phyloP scores from a whole-genome alignment of 176 grass and related monocot genomes.

The Juncus effusus region DNA sequence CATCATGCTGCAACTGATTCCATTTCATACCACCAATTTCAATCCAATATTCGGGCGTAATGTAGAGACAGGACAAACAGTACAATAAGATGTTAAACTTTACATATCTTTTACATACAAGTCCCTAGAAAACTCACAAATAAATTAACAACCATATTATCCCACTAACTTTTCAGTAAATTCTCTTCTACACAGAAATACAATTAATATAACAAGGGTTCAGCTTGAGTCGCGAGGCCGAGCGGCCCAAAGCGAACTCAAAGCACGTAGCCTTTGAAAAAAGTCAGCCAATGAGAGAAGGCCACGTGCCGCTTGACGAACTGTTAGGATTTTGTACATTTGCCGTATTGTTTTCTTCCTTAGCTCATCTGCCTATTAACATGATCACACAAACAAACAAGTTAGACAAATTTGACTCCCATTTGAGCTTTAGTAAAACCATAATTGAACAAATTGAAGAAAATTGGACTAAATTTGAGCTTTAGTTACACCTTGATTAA shows the following conservation, averaged over 20 bases:
- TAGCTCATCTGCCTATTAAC: constrained; percentile 39
- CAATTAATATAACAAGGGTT: not conserved
- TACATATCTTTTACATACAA: constrained; percentile 7
- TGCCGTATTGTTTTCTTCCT: constrained; percentile 40
- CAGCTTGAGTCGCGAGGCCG: constrained; percentile 40
- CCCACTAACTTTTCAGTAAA: not conserved
- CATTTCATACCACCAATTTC: too few relatives aligned
- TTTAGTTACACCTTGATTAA: too few relatives aligned
- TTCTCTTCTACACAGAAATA: not conserved
- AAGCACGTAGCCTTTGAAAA: constrained; percentile 43
- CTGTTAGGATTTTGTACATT: constrained; percentile 48
- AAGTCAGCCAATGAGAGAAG: constrained; percentile 42
- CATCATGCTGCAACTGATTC: too few relatives aligned
- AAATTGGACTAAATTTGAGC: too few relatives aligned
- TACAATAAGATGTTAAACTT: too few relatives aligned
- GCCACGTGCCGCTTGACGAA: constrained; percentile 41
- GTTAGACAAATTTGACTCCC: too few relatives aligned
- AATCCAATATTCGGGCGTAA: too few relatives aligned
- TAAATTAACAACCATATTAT: constrained; percentile 8
- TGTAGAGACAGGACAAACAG: too few relatives aligned
- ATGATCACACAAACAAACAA: not conserved
- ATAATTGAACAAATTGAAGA: too few relatives aligned
- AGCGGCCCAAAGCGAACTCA: constrained; percentile 49
- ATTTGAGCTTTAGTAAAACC: too few relatives aligned
- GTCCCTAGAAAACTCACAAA: constrained; percentile 7